Evolutionary conservation across 805 yeast species (phyloP).

Genomic region (Starmera quercuum): DNA sequence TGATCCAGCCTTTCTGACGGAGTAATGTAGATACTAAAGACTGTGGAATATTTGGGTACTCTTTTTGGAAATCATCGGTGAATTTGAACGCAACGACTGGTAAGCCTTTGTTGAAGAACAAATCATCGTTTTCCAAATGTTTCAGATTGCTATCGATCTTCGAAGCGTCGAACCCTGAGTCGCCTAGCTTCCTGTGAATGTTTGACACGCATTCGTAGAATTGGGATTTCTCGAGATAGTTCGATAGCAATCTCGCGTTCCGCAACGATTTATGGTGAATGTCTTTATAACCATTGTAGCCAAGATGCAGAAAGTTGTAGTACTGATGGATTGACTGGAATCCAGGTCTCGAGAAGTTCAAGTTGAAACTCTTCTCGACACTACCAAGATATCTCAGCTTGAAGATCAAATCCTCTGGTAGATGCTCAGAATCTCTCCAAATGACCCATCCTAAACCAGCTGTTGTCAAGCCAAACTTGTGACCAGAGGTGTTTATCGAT

Average conservation of each 20-base stretch:
- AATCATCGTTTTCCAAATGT: constrained; percentile 28
- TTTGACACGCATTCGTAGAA: constrained; percentile 70
- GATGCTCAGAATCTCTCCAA: constrained; percentile 57
- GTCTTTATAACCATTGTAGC: constrained; percentile 61
- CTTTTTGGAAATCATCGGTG: constrained; percentile 43
- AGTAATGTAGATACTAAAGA: constrained; percentile 62
- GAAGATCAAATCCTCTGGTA: constrained; percentile 70
- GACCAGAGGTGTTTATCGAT: constrained; percentile 87
- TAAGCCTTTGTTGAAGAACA: constrained; percentile 60
- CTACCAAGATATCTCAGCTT: constrained; percentile 83
- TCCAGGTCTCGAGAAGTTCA: constrained; percentile 90
- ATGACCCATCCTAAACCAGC: constrained; percentile 93
- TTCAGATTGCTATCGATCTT: constrained; percentile 20
- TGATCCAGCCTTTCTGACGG: constrained; percentile 77
- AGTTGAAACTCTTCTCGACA: constrained; percentile 74
- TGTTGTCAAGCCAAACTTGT: constrained; percentile 83
- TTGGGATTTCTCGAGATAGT: constrained; percentile 54
- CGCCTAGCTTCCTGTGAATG: constrained; percentile 56
- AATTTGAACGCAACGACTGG: constrained; percentile 88
- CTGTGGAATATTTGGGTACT: constrained; percentile 81
- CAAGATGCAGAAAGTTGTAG: constrained; percentile 66
- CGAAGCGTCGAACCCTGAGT: constrained; percentile 13
- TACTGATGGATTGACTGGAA: constrained; percentile 87
- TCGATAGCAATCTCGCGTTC: constrained; percentile 63
- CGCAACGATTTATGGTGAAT: constrained; percentile 55